Conservation (phyloP, 805 yeast genomes). For the Danielia reshetovae region DNA sequence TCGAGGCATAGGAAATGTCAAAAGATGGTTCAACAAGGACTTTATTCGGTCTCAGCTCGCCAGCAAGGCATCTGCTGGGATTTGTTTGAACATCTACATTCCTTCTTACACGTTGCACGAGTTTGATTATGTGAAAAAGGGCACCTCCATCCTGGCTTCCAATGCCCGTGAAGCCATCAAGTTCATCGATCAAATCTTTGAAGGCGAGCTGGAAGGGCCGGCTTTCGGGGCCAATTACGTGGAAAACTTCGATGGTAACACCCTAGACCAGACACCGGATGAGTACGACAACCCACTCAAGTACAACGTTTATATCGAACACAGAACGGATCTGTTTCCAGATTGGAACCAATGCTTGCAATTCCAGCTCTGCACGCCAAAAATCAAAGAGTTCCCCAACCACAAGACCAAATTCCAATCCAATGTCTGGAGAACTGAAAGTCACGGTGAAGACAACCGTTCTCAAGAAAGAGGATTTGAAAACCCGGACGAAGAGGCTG, state of each 20-base stretch:
- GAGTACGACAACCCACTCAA: constrained; percentile 1
- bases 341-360: constrained; percentile 46
- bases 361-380: constrained; percentile 36
- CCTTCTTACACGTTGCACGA: constrained; percentile 43
- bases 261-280: not conserved
- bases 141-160: constrained; percentile 52
- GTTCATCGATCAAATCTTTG: constrained; percentile 50
- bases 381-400: constrained; percentile 48
- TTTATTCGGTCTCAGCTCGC: constrained; percentile 23
- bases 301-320: constrained; percentile 30
- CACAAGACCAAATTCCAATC: constrained; percentile 13
- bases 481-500: constrained; percentile 2
- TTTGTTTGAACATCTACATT: constrained; percentile 39
- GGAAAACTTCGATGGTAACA: not conserved
- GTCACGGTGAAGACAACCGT: not conserved
- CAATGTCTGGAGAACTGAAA: constrained; percentile 30
- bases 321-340: constrained; percentile 45
- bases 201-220: constrained; percentile 11
- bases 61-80: constrained; percentile 14
- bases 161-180: constrained; percentile 63
- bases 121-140: constrained; percentile 30
- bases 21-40: constrained; percentile 52
- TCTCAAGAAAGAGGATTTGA: not conserved
- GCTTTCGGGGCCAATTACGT: not conserved
- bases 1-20: constrained; percentile 64